Evolutionary conservation across 2,329 filamentous ascomycete species (phyloP).

Genomic region (Emmonsia crescens): DNA sequence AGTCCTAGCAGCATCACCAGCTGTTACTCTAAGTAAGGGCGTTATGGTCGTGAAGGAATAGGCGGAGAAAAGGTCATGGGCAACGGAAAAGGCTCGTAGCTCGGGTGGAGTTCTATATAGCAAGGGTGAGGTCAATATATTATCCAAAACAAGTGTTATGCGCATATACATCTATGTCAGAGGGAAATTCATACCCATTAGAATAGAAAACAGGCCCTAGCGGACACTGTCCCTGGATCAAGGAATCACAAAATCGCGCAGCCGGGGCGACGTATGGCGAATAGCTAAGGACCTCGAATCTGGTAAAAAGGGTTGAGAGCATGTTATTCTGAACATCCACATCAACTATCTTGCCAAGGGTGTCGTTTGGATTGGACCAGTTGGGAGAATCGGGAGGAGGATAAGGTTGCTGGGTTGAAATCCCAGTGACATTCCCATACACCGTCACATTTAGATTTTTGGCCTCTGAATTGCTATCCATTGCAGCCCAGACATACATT

Average conservation of each 20-base stretch:
- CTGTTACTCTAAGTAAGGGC: slow-evolving; percentile 60
- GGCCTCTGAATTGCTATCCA: slow-evolving; percentile 43
- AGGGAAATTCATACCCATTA: slow-evolving; percentile 35
- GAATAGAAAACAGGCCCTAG: slow-evolving; percentile 59
- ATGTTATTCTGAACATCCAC: slow-evolving; percentile 47
- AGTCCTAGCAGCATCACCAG: slow-evolving; percentile 55
- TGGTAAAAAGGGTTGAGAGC: slow-evolving; percentile 62
- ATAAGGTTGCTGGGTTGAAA: slow-evolving; percentile 45
- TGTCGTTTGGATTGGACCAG: slow-evolving; percentile 52
- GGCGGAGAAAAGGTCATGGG: slow-evolving; percentile 63
- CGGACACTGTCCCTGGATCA: slow-evolving; percentile 57
- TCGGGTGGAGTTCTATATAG: slow-evolving; percentile 29
- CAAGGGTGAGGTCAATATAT: neutral
- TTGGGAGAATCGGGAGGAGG: slow-evolving; percentile 49
- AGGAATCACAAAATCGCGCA: slow-evolving; percentile 55
- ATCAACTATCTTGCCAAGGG: slow-evolving; percentile 66
- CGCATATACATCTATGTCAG: neutral
- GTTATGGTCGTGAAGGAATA: slow-evolving; percentile 80
- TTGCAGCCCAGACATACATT: slow-evolving; percentile 56
- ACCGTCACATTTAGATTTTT: slow-evolving; percentile 57
- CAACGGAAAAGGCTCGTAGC: slow-evolving; percentile 63
- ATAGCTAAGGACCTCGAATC: slow-evolving; percentile 67
- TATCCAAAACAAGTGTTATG: neutral
- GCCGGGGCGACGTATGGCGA: slow-evolving; percentile 48
- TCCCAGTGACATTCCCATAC: slow-evolving; percentile 84